Base-by-base conservation (phyloP, 2,329 filamentous ascomycete species). In the Cladosporium sphaerospermum region DNA sequence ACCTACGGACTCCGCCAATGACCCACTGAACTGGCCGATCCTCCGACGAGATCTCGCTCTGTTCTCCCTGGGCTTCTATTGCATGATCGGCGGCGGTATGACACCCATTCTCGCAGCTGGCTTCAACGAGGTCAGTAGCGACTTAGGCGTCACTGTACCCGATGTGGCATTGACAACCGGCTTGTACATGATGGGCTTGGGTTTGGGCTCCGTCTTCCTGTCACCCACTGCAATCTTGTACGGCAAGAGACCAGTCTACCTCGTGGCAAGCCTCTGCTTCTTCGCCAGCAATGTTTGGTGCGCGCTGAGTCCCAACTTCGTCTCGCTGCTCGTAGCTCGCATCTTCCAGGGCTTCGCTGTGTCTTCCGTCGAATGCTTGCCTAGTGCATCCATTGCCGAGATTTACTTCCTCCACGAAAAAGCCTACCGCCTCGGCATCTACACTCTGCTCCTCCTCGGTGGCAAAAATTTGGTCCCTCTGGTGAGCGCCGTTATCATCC, bases 361-460 rank as follows among this genome's bases (percentile, higher is more conserved):
- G 45, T 93, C 88, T 59, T 89, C 90, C 0, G 89, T 96, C 8
- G 92, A 97, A 69, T 95, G 90, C 64, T 78, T 97, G 31, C 92
- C 92, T 0, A 95, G 89, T 4, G 91, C 92, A 13, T 96, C 90
- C 0, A 92, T 97, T 63, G 90, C 91, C 3, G 92, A 97, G 69
- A 96, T 97, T 56, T 97, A 91, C 74, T 96, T 96, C 65, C 76
- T 97, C 16, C 92, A 97, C 63, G 92, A 97, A 71, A 80, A 92
- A 56, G 92, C 92, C 0, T 97, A 91, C 67, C 85, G 92, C 4
- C 83, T 97, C 42, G 93, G 93, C 9, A 90, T 97, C 19, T 97
- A 97, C 66, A 96, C 91, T 0, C 72, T 97, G 16, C 75, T 97
- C 5, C 77, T 97, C 10, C 79, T 97, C 0, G 88, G 91, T 11